Evolutionary conservation across 257 asterid species (phyloP), one percentile per base, ranked within the genome.

Genomic region (Solanum paucissectum): DNA sequence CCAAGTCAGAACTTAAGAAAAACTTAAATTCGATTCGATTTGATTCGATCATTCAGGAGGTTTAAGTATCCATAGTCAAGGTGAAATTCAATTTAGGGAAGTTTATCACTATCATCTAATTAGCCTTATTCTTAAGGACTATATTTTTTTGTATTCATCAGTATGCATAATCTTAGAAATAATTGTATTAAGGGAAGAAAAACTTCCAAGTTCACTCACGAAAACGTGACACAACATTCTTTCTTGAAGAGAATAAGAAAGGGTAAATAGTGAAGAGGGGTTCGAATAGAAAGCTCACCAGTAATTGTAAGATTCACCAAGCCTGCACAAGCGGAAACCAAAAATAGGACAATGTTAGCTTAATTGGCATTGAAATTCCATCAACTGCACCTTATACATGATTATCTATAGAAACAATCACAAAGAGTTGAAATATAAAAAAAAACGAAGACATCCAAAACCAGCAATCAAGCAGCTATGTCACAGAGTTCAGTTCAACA

Each of bases 271-370:
- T 76, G 84, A 40, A 77, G 25, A 12, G 66, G 79, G 20, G 60
- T 60, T 5, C 10, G 4, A 37, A 37, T 21, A 74, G 83, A 76
- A 89, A 85, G 34, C 89, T 58, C 92, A 96, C 99, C 99, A 87
- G 94, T 85, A 85, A 95, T 85, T 40, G 99, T 93, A 79, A 96
- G 98, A 91, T 96, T 96, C 21, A 95, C 95, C 94, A 96, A 93
- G 76, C 99, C 99, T 96, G 97, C 93, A 93, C 75, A 86, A 68
- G 88, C 29, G 60, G 90, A 86, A 89, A 82, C 32, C 86, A 82
- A 82, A 49, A 18, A 16, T 60, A 10, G 2, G 69, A 49, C 25
- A 20, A 49, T 49, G 71, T 82, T 82, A 82, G 29, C 42, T 46
- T 81, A 46, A 81, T 49, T 49, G 71, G 32, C 40, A 49, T 18